Conservation (phyloP, 208 protist genomes). For the Wallacemonas sp. region DNA sequence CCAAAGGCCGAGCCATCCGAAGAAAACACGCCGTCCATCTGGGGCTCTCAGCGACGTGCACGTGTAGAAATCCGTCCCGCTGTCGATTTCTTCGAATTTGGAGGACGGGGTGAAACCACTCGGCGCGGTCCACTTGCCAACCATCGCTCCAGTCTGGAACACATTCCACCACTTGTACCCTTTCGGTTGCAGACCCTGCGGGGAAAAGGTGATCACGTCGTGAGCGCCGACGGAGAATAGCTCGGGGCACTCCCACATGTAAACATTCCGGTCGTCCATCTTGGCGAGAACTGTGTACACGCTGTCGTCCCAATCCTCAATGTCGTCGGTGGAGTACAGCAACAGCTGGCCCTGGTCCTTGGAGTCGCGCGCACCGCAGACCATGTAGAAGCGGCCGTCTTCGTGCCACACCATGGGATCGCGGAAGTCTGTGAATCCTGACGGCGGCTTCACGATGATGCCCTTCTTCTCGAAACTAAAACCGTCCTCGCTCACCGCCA, state of each 20-base stretch:
- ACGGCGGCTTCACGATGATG: constrained; percentile 70
- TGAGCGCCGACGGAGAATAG: constrained; percentile 35
- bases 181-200: constrained; percentile 36
- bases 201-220: constrained; percentile 44
- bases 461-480: constrained; percentile 67
- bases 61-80: constrained; percentile 56
- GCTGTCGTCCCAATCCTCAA: constrained; percentile 73
- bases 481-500: constrained; percentile 70
- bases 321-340: constrained; percentile 66
- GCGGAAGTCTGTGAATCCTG: constrained; percentile 54
- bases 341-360: constrained; percentile 70
- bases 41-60: constrained; percentile 38
- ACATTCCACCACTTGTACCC: constrained; percentile 39
- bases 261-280: constrained; percentile 56
- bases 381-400: constrained; percentile 63
- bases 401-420: constrained; percentile 60
- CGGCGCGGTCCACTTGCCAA: constrained; percentile 51
- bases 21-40: constrained; percentile 42
- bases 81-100: constrained; percentile 43
- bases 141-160: constrained; percentile 40
- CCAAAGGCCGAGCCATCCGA: constrained; percentile 67
- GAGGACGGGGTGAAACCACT: constrained; percentile 35
- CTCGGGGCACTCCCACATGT: constrained; percentile 59
- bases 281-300: constrained; percentile 56
- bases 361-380: constrained; percentile 48